Evolutionary conservation across 1,284 basidiomycete genomes (phyloP).

Genomic region (Volvariella volvacea): DNA sequence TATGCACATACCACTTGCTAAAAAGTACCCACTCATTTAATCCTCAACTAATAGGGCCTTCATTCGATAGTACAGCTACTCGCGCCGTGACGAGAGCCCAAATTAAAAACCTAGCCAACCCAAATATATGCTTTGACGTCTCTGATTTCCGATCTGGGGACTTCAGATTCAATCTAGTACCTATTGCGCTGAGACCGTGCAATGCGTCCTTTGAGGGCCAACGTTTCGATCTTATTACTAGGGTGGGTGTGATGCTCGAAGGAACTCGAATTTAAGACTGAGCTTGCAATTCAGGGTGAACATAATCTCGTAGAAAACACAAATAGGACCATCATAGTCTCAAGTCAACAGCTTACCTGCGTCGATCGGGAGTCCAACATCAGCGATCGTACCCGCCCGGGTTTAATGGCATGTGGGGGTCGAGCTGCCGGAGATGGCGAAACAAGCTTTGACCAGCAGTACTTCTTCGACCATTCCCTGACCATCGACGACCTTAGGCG

Average conservation of each 20-base stretch:
- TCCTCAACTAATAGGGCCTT: too few species aligned
- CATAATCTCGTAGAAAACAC: slow-evolving; percentile 18
- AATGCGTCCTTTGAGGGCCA: slow-evolving; percentile 16
- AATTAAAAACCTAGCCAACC: slow-evolving; percentile 17
- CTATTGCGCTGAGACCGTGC: slow-evolving; percentile 16
- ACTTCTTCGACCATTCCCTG: slow-evolving; percentile 19
- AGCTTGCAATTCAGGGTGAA: slow-evolving; percentile 14
- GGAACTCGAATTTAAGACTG: not conserved
- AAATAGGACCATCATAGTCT: slow-evolving; percentile 15
- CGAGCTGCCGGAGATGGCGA: slow-evolving; percentile 19
- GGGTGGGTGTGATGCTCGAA: too few species aligned
- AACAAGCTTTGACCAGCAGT: slow-evolving; percentile 17
- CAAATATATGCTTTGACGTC: slow-evolving; percentile 18
- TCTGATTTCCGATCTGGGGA: slow-evolving; percentile 18
- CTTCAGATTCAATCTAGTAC: slow-evolving; percentile 20
- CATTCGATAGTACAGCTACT: slow-evolving; percentile 18
- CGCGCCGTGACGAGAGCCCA: slow-evolving; percentile 16
- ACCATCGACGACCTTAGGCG: slow-evolving; percentile 10
- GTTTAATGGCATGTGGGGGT: slow-evolving; percentile 21
- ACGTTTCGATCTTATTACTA: slow-evolving; percentile 19
- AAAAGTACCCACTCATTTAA: too few species aligned
- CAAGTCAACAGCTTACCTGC: slow-evolving; percentile 19
- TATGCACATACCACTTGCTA: too few species aligned
- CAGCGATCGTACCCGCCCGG: slow-evolving; percentile 17
- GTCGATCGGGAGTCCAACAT: slow-evolving; percentile 17